Base-by-base conservation (phyloP, 495 filamentous ascomycete genomes). In the Annulohypoxylon stygium region DNA sequence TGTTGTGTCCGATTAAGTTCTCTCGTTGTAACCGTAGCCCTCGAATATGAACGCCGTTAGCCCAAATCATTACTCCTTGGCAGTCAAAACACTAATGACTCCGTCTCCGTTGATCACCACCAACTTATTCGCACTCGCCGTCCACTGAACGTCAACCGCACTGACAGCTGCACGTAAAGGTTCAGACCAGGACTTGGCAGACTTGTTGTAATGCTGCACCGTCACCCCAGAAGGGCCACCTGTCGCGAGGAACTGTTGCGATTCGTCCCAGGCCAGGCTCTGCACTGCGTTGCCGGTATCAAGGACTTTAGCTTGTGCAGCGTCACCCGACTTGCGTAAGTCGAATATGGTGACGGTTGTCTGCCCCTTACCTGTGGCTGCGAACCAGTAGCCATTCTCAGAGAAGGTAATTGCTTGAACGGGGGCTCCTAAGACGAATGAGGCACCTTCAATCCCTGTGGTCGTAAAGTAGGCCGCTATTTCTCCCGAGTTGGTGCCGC, bases 371-470 rank as follows among this genome's bases (percentile, higher is more conserved):
- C 88, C 87, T 14, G 90, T 88, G 0, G 92, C 89, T 9, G 97
- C 96, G 71, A 99, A 89, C 91, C 93, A 98, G 68, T 91, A 95
- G n/a, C 96, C 96, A 70, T 98, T 99, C 80, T 99, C 97, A 0
- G 95, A 98, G 83, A 99, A 99, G 71, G 89, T 84, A 6, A 99
- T 81, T 33, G 88, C 86, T 73, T 90, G 88, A 33, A 97, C 87
- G 0, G 93, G 87, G 2, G 88, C 88, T 4, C 87, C 85, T 64
- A 91, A 84, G 12, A 86, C 81, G 78, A 95, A 95, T 75, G 85
- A 87, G 14, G 92, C 92, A 16, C 91, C 93, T 70, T 86, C 85
- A 59, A 87, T 81, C 10, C 92, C 90, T 2, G 88, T 90, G 78
- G 91, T 93, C 55, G 93, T 89, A 75, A 97, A 91, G 80, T 93